Percentiles rank a stretch among this genome's conserved stretches.
phyloP scores from a whole-genome alignment of 1,284 basidiomycete genomes.

The Microbotryum lychnidis-dioicae region DNA sequence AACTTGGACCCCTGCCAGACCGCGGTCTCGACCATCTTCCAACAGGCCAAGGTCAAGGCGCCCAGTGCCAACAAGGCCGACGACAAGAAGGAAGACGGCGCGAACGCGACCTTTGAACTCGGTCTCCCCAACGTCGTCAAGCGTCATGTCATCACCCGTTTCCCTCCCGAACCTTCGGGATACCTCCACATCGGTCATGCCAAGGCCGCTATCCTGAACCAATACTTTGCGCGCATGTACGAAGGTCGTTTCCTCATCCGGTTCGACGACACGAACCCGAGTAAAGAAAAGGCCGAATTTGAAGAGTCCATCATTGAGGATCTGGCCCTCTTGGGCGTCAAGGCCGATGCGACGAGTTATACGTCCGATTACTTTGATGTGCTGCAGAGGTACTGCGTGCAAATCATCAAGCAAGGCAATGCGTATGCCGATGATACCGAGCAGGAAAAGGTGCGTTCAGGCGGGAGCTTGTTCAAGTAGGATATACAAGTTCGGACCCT shows the following conservation, averaged over 20 bases:
- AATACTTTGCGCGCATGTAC: constrained; percentile 95
- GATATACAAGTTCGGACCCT: not conserved
- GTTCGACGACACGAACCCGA: constrained; percentile 98
- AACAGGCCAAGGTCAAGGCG: constrained; percentile 39
- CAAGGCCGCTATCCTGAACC: constrained; percentile 81
- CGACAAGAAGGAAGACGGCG: constrained; percentile 9
- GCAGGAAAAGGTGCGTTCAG: constrained; percentile 58
- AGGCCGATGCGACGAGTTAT: constrained; percentile 74
- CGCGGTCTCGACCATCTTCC: constrained; percentile 47
- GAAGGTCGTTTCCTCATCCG: constrained; percentile 90
- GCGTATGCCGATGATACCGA: constrained; percentile 93
- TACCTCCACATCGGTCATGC: constrained; percentile 98
- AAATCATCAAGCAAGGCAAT: constrained; percentile 78
- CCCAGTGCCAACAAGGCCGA: not conserved
- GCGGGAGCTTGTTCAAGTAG: not conserved
- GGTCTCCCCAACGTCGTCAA: constrained; percentile 79
- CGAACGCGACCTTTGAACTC: constrained; percentile 68
- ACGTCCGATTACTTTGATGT: constrained; percentile 95
- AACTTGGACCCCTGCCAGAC: constrained; percentile 62
- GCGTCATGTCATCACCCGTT: constrained; percentile 90
- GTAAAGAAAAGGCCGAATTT: constrained; percentile 91
- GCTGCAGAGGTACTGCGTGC: constrained; percentile 69
- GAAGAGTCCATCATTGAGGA: constrained; percentile 91
- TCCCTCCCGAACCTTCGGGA: constrained; percentile 94
- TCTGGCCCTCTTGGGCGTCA: constrained; percentile 72